phyloP scores from a whole-genome alignment of 306 rosid genomes.

The Prosopis cineraria region DNA sequence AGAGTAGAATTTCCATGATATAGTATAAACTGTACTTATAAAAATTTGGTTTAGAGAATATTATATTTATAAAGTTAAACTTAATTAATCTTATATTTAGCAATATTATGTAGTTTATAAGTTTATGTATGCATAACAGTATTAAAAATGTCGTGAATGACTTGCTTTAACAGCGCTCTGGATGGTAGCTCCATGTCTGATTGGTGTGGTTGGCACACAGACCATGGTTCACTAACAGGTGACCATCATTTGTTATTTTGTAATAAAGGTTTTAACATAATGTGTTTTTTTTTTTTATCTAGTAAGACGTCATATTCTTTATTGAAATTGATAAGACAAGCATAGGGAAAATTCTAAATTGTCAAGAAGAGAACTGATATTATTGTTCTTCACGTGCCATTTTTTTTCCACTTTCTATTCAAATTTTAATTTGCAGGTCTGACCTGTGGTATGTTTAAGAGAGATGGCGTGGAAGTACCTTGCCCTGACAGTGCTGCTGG shows the following conservation, averaged over 20 bases:
- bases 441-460: constrained; percentile 68
- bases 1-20: constrained; percentile 1
- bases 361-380: neutral
- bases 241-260: constrained; percentile 17
- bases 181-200: constrained; percentile 66
- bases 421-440: constrained; percentile 65
- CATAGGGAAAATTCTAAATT: neutral
- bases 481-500: constrained; percentile 90
- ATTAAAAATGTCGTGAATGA: constrained; percentile 36
- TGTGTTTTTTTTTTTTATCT: neutral
- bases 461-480: constrained; percentile 77
- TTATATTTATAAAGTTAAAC: constrained; percentile 23
- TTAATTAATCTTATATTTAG: neutral
- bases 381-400: constrained; percentile 20
- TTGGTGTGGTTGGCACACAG: constrained; percentile 99
- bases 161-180: constrained; percentile 46
- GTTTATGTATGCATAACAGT: constrained; percentile 21
- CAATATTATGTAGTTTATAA: constrained; percentile 12
- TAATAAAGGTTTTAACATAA: constrained; percentile 4
- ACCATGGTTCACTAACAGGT: constrained; percentile 99
- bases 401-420: constrained; percentile 38
- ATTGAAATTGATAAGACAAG: constrained; percentile 25
- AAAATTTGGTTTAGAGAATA: constrained; percentile 1
- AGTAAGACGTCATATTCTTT: neutral
- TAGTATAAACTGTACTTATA: neutral